Conservation (phyloP, 148 eudicot genomes). For the Vaccinium darrowii region DNA sequence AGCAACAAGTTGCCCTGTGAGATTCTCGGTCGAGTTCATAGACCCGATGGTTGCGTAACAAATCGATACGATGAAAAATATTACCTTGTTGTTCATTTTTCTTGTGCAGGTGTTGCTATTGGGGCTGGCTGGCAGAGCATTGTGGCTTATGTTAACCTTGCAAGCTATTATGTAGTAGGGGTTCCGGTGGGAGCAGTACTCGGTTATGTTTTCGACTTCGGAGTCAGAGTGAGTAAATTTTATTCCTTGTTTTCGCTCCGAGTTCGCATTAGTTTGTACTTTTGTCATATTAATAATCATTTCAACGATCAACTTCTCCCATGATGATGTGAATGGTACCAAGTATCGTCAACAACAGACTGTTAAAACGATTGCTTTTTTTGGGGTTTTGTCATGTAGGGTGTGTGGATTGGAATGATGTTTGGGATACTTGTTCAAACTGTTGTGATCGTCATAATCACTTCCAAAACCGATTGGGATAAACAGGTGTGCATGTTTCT, state of each 20-base stretch:
- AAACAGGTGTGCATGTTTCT: constrained; percentile 28
- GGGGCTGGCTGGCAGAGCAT: constrained; percentile 49
- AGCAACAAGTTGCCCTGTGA: no score
- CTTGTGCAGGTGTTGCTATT: constrained; percentile 38
- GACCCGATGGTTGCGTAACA: no score
- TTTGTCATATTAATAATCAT: no score
- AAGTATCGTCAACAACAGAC: no score
- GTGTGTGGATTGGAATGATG: constrained; percentile 52
- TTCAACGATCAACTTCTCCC: no score
- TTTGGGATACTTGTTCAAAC: constrained; percentile 42
- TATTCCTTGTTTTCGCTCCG: not conserved
- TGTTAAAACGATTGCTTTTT: not conserved
- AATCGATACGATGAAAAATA: no score
- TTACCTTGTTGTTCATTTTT: no score
- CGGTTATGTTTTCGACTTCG: constrained; percentile 38
- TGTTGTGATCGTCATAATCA: constrained; percentile 30
- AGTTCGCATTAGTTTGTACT: no score
- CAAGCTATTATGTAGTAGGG: constrained; percentile 43
- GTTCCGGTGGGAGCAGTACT: constrained; percentile 43
- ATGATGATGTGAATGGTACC: no score
- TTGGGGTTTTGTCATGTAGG: constrained; percentile 26
- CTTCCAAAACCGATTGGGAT: constrained; percentile 48
- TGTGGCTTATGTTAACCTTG: constrained; percentile 46
- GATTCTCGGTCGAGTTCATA: no score
- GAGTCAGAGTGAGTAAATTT: constrained; percentile 30